phyloP scores from a whole-genome alignment of 495 filamentous ascomycete species.

The Chaetomidium leptoderma region DNA sequence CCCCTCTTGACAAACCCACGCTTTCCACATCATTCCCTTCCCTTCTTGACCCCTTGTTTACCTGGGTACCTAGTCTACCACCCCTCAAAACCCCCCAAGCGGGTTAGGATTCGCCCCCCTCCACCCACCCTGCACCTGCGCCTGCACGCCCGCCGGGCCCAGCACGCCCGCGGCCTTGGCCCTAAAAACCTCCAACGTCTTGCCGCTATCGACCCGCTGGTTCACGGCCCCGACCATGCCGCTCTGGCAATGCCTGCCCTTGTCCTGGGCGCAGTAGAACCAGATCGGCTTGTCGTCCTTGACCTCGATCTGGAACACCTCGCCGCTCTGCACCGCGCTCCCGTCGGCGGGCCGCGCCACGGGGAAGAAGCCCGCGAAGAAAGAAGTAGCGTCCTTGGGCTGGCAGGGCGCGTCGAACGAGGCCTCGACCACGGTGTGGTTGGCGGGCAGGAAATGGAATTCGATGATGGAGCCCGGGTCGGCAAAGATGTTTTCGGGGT shows the following conservation, averaged over 20 bases:
- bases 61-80: background rate
- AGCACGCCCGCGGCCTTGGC: background rate
- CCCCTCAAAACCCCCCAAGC: conserved; percentile 6
- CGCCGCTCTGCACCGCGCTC: conserved; percentile 18
- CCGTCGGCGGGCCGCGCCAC: conserved; percentile 17
- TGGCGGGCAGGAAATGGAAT: conserved; percentile 55
- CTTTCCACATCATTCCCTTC: too few relatives aligned
- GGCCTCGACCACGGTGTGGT: conserved; percentile 55
- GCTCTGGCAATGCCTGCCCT: conserved; percentile 19
- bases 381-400: conserved; percentile 29
- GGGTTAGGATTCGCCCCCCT: conserved; percentile 17
- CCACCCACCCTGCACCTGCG: conserved; percentile 12
- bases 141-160: background rate
- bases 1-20: background rate
- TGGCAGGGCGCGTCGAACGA: conserved; percentile 51
- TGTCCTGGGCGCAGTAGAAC: conserved; percentile 25
- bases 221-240: conserved; percentile 26
- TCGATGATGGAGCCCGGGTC: conserved; percentile 49
- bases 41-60: too few relatives aligned
- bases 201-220: conserved; percentile 9
- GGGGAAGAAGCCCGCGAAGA: conserved; percentile 28
- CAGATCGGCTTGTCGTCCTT: conserved; percentile 32
- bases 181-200: conserved; percentile 9
- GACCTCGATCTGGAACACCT: conserved; percentile 35
- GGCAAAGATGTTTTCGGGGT: conserved; percentile 50